Evolutionary conservation across 1,284 basidiomycete species (phyloP).

Genomic region (Cryptococcus sp.): DNA sequence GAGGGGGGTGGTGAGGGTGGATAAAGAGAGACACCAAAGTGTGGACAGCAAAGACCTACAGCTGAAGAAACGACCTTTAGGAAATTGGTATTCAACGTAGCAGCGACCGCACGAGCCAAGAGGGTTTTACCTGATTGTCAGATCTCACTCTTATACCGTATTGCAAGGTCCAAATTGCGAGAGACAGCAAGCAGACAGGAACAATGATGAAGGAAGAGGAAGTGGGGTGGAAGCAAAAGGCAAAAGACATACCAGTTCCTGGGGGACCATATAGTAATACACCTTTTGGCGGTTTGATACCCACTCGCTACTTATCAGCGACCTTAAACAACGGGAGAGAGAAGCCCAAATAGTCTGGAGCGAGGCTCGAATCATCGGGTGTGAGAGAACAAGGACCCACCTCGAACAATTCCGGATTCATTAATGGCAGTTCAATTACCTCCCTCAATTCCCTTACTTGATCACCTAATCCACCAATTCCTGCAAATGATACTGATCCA

Average conservation of each 20-base stretch:
- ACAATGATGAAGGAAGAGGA: background rate
- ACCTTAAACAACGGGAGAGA: background rate
- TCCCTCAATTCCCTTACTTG: constrained; percentile 96
- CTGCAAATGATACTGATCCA: constrained; percentile 90
- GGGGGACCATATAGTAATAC: constrained; percentile 96
- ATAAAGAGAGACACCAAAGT: background rate
- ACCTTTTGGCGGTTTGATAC: constrained; percentile 94
- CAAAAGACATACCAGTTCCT: constrained; percentile 64
- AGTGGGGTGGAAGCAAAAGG: background rate
- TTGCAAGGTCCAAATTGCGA: background rate
- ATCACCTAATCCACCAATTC: constrained; percentile 92
- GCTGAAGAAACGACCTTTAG: constrained; percentile 98
- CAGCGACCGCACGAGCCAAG: constrained; percentile 90
- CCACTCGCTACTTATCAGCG: constrained; percentile 62
- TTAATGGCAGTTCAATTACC: constrained; percentile 91
- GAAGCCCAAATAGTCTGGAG: background rate
- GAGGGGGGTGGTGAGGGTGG: background rate
- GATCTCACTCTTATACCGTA: constrained; percentile 3
- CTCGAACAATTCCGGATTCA: constrained; percentile 90
- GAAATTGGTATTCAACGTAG: constrained; percentile 94
- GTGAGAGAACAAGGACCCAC: constrained; percentile 7
- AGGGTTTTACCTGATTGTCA: constrained; percentile 72
- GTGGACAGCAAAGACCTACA: constrained; percentile 35
- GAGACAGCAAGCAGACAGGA: no score
- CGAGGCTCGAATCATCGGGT: background rate